These are phyloP conservation scores for Pyrus communis DNA, from an alignment of 306 rosid species.

Conservation along the genomic window DNA sequence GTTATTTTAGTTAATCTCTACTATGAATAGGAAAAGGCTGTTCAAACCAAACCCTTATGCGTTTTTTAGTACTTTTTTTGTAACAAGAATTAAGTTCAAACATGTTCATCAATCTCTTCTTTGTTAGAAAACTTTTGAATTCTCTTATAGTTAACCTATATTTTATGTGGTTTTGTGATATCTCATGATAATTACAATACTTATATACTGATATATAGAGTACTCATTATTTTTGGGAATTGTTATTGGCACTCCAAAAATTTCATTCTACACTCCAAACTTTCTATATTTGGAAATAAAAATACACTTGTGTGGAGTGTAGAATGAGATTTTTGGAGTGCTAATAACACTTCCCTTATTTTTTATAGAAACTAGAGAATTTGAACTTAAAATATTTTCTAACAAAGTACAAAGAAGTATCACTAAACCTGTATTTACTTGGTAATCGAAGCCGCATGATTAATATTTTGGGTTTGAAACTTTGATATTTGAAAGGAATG, in stretches of 20 bases:
- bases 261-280: no score
- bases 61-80: background rate
- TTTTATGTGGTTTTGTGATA: background rate
- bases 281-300: no score
- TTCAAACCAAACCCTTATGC: background rate
- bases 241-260: no score
- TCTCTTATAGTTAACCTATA: background rate
- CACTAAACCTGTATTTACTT: background rate
- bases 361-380: background rate
- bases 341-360: background rate
- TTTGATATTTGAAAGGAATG: background rate
- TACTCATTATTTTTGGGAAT: background rate
- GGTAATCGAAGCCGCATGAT: background rate
- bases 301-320: no score
- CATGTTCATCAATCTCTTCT: background rate
- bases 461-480: background rate
- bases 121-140: background rate
- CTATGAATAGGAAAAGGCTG: background rate
- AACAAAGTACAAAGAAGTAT: background rate
- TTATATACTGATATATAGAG: background rate
- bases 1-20: background rate
- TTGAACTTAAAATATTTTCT: background rate
- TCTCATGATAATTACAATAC: background rate
- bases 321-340: no score
- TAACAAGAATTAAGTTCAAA: background rate